These are phyloP conservation scores for Colletotrichum sp. DNA, from an alignment of 2,329 filamentous ascomycete genomes.

Conservation along the genomic window DNA sequence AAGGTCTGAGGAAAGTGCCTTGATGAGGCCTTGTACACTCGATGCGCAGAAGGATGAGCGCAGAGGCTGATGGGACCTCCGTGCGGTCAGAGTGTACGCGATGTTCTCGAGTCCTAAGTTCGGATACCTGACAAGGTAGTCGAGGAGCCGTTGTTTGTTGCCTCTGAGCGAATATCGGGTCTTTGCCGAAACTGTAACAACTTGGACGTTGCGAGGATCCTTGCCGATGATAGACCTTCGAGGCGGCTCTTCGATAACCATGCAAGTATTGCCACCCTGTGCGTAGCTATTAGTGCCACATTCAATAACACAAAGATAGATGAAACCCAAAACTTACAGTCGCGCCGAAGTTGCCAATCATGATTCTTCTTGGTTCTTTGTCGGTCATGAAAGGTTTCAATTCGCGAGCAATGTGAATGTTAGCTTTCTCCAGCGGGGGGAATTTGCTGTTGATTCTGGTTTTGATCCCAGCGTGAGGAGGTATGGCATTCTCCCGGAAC, in stretches of 20 bases:
- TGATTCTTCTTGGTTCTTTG: constrained; percentile 47
- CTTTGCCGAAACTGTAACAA: neutral
- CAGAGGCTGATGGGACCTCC: neutral
- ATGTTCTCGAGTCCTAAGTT: neutral
- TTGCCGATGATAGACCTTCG: neutral
- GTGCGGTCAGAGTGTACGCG: neutral
- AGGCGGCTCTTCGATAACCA: neutral
- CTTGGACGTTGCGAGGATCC: neutral
- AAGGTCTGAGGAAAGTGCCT: neutral
- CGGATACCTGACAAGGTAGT: neutral
- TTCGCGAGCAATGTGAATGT: constrained; percentile 62
- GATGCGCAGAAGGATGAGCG: neutral
- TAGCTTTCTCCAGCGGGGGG: constrained; percentile 59
- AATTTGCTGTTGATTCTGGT: constrained; percentile 63
- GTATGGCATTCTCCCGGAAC: neutral
- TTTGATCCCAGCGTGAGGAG: constrained; percentile 68
- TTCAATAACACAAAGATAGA: neutral
- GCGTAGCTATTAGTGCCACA: neutral
- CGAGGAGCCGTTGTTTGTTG: neutral
- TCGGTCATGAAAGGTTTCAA: constrained; percentile 48
- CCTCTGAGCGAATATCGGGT: neutral
- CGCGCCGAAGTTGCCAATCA: constrained; percentile 73
- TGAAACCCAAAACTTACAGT: constrained; percentile 35
- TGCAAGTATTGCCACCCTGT: neutral
- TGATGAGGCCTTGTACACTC: neutral